phyloP scores from a whole-genome alignment of 2,329 filamentous ascomycete species.

The Paradendryphiella salina region DNA sequence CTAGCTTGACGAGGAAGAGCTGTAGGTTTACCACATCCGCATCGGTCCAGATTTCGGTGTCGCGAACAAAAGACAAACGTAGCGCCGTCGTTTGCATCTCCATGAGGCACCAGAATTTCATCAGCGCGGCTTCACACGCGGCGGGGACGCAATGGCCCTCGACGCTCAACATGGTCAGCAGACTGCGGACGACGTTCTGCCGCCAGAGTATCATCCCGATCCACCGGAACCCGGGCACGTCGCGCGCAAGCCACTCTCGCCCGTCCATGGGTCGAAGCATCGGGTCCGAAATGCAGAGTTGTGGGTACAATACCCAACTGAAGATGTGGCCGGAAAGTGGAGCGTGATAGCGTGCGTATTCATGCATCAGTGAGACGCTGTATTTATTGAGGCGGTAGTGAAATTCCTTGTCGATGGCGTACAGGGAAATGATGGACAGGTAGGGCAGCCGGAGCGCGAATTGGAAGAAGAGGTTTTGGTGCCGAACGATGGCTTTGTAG shows the following conservation, averaged over 20 bases:
- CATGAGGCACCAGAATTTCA: slow-evolving; percentile 73
- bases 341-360: slow-evolving; percentile 59
- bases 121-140: slow-evolving; percentile 57
- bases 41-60: slow-evolving; percentile 59
- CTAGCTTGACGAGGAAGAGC: slow-evolving; percentile 71
- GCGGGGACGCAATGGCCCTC: slow-evolving; percentile 52
- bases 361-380: slow-evolving; percentile 58
- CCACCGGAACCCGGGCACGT: slow-evolving; percentile 68
- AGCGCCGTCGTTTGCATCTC: slow-evolving; percentile 63
- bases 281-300: slow-evolving; percentile 64
- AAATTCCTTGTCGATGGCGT: slow-evolving; percentile 48
- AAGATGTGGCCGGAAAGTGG: slow-evolving; percentile 63
- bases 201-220: slow-evolving; percentile 63
- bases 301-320: slow-evolving; percentile 62
- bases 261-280: slow-evolving; percentile 51
- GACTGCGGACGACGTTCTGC: slow-evolving; percentile 55
- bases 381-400: slow-evolving; percentile 54
- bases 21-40: slow-evolving; percentile 64
- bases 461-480: slow-evolving; percentile 44
- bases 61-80: slow-evolving; percentile 60
- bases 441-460: slow-evolving; percentile 35
- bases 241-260: slow-evolving; percentile 34
- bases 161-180: slow-evolving; percentile 64
- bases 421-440: slow-evolving; percentile 34
- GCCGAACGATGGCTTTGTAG: slow-evolving; percentile 41